These are phyloP conservation scores for Carex cristatella DNA, from an alignment of 176 grass and related monocot genomes.

Conservation along the genomic window DNA sequence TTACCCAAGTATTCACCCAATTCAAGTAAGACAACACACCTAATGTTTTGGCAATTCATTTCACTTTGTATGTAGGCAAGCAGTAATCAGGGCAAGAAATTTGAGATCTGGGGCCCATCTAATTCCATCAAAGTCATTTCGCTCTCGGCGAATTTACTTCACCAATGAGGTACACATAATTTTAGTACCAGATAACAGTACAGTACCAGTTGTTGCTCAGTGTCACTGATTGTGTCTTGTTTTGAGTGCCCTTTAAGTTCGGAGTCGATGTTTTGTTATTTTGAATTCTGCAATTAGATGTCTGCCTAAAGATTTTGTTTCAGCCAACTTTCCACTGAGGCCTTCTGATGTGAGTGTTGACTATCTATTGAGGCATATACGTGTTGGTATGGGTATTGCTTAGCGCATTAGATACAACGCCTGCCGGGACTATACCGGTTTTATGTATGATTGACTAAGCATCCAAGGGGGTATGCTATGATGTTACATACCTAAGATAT, in stretches of 20 bases:
- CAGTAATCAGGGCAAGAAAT: slow-evolving; percentile 83
- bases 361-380: background rate
- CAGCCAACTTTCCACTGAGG: background rate
- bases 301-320: background rate
- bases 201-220: background rate
- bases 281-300: background rate
- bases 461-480: background rate
- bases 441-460: background rate
- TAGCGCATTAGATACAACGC: background rate
- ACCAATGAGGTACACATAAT: slow-evolving; percentile 71
- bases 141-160: slow-evolving; percentile 67
- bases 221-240: background rate
- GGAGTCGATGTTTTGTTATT: background rate
- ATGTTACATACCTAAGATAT: background rate
- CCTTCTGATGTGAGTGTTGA: background rate
- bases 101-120: slow-evolving; percentile 62
- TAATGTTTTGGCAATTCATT: background rate
- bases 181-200: background rate
- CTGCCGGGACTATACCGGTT: background rate
- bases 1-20: background rate
- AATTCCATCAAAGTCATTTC: slow-evolving; percentile 83
- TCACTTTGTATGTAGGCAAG: slow-evolving; percentile 42
- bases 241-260: slow-evolving; percentile 1
- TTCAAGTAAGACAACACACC: background rate
- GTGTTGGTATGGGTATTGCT: background rate